Base-by-base conservation (phyloP, 805 yeast species). In the Wickerhamomyces hampshirensis region DNA sequence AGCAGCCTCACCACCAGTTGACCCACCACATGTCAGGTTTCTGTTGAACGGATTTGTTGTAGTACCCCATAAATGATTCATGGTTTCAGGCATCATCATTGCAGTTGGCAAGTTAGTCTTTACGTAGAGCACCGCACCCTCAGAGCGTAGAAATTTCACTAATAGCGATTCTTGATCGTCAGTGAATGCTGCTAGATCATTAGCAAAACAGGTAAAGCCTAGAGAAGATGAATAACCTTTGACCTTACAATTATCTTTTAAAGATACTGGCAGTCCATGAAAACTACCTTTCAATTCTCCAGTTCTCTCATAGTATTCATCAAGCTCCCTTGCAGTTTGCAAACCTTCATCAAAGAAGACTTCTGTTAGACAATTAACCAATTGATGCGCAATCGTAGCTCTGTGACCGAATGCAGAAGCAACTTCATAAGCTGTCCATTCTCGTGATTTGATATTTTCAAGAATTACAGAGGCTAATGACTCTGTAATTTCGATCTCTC, bases 191-290 rank as follows among this genome's bases (percentile, higher is more conserved):
- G 51, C 62, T 30, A 63, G 68, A 31, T 62, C 50, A 30, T 52
- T 56, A n/a, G 66, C 54, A 48, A 58, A 64, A n/a, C 63, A 61
- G 29, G 69, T 70, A 40, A 66, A 66, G 5, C 80, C 82, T 43
- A 72, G 56, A 10, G 74, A 55, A 4, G 80, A 60, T 7, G 69
- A 68, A 16, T 65, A 62, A 3, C 78, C 80, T 35, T 59, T 59
- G 36, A 76, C 47, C 38, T 55, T 50, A 17, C 53, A 23, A 23
- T 57, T 50, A 34, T 57, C 80, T 43, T 80, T 80, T 36, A 79
- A 59, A 0, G 84, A 75, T 28, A 80, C 60, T 10, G 87, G 87
- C 15, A 80, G 50, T 0, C 87, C 87, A 46, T 80, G 87, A 31
- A 80, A 64, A 2, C 83, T 81, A 21, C 87, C 87, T 31, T 73